Evolutionary conservation across 208 protist species (phyloP).

Genomic region (Leishmania arabica): DNA sequence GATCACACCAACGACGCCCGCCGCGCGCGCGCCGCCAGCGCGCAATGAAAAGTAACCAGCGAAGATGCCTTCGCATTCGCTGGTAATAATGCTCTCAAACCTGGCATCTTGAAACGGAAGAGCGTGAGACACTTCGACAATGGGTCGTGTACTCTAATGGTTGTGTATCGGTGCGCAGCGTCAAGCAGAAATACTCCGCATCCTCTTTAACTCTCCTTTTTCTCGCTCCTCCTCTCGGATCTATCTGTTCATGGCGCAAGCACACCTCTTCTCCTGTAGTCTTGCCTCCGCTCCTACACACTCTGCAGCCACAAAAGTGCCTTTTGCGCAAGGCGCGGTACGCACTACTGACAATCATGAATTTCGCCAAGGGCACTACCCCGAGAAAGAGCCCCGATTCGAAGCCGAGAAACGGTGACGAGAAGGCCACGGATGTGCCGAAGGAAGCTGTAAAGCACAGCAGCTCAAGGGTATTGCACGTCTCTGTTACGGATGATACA

Average conservation of each 20-base stretch:
- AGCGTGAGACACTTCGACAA: not conserved
- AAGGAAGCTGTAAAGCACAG: not conserved
- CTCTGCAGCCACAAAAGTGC: not conserved
- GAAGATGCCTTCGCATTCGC: not conserved
- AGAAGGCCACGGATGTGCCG: not conserved
- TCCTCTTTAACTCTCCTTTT: too few relatives aligned
- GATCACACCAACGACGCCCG: not conserved
- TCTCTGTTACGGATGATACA: conserved; percentile 5
- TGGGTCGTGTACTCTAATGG: not conserved
- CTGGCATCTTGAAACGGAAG: not conserved
- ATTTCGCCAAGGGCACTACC: not conserved
- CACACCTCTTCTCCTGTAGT: not conserved
- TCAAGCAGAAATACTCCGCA: not conserved
- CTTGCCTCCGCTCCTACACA: not conserved
- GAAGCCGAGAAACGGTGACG: not conserved
- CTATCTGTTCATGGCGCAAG: not conserved
- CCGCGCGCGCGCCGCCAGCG: not conserved
- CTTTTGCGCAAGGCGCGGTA: not conserved
- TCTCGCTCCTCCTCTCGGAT: not conserved
- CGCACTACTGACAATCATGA: not conserved
- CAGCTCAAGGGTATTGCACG: not conserved
- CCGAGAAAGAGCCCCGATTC: not conserved
- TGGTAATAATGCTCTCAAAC: not conserved
- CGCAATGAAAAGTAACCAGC: not conserved
- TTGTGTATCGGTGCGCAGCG: not conserved